Conservation (phyloP, 108 stramenopile species). For the Stephanodiscus minutulus region DNA sequence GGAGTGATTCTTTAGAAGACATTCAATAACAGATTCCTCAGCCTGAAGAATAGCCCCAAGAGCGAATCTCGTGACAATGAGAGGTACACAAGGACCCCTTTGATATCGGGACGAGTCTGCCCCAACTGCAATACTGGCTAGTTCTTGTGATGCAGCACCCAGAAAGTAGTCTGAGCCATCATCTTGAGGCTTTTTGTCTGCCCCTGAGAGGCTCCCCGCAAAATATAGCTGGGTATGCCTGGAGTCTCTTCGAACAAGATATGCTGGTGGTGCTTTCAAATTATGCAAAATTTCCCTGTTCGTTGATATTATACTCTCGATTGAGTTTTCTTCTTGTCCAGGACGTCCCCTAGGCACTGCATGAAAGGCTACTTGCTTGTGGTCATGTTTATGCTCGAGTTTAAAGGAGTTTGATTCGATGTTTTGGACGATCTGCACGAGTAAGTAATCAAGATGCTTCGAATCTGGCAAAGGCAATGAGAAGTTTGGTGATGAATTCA, state of each 20-base stretch:
- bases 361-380: constrained; percentile 5
- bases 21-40: constrained; percentile 53
- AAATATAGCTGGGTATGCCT: constrained; percentile 18
- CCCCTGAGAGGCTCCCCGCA: constrained; percentile 56
- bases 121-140: constrained; percentile 70
- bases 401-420: constrained; percentile 44
- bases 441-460: constrained; percentile 61
- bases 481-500: constrained; percentile 23
- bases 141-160: constrained; percentile 68
- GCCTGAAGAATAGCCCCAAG: constrained; percentile 70
- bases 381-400: background rate
- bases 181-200: constrained; percentile 67
- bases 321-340: constrained; percentile 23
- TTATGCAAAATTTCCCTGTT: constrained; percentile 17
- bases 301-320: constrained; percentile 19
- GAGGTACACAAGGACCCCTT: constrained; percentile 74
- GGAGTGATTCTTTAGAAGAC: constrained; percentile 36
- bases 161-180: constrained; percentile 69
- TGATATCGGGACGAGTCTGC: constrained; percentile 80
- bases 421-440: constrained; percentile 48
- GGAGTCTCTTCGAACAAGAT: background rate
- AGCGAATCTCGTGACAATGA: constrained; percentile 75
- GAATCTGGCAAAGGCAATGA: constrained; percentile 73
- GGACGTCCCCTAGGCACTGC: constrained; percentile 7
- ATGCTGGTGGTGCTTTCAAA: constrained; percentile 8